phyloP scores from a whole-genome alignment of 306 rosid species.

The Vigna nakashimae region DNA sequence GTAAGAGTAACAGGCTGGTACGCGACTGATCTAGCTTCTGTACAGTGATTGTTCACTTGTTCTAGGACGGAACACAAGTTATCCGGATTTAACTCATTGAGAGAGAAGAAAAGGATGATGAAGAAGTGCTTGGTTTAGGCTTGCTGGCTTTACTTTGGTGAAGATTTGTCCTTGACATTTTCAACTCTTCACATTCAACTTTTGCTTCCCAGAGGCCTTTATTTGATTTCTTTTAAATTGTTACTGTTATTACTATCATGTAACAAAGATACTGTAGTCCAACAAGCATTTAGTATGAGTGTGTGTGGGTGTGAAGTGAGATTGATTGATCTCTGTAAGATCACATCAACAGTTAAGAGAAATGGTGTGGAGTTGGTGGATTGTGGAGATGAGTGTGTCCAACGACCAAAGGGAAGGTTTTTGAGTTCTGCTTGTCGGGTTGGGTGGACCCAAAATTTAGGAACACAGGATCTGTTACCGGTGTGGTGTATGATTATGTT shows the following conservation, averaged over 20 bases:
- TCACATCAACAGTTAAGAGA: conserved; percentile 52
- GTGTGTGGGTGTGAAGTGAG: conserved; percentile 45
- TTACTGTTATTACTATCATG: conserved; percentile 35
- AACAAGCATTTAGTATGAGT: conserved; percentile 46
- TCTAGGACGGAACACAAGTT: conserved; percentile 48
- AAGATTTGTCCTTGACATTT: conserved; percentile 44
- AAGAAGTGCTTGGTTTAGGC: conserved; percentile 52
- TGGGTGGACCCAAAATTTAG: conserved; percentile 78
- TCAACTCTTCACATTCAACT: conserved; percentile 49
- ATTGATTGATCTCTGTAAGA: conserved; percentile 40
- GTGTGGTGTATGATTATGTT: conserved; percentile 66
- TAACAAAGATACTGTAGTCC: conserved; percentile 52
- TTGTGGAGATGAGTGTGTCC: conserved; percentile 64
- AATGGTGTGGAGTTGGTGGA: conserved; percentile 75
- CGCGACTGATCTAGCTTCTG: conserved; percentile 70
- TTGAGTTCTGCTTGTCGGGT: conserved; percentile 64
- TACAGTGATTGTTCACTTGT: conserved; percentile 58
- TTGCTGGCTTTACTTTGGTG: conserved; percentile 39
- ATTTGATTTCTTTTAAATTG: conserved; percentile 44
- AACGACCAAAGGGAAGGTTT: conserved; percentile 60
- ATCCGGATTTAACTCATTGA: conserved; percentile 47
- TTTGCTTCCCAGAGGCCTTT: conserved; percentile 42
- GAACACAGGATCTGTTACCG: conserved; percentile 65
- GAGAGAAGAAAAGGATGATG: conserved; percentile 22
- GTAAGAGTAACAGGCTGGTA: conserved; percentile 34